Evolutionary conservation across 345 rosid genomes (phyloP).

Genomic region (Rubroshorea leprosula): DNA sequence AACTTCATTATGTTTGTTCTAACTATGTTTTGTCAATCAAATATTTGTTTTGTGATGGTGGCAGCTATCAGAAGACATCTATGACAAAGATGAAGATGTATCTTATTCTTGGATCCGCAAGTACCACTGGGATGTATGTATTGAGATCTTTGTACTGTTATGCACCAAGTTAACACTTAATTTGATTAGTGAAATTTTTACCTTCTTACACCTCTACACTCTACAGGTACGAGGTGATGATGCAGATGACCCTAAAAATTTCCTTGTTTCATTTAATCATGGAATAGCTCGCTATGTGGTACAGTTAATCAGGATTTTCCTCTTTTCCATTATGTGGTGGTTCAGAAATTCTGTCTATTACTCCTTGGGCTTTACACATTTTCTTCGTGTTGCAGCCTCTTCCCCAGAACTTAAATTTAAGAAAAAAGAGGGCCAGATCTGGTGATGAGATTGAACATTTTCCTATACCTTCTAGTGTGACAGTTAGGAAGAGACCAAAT

Average conservation of each 20-base stretch:
- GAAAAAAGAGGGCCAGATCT: conserved; percentile 80
- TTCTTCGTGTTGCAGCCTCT: conserved; percentile 57
- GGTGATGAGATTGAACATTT: conserved; percentile 84
- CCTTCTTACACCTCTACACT: conserved; percentile 12
- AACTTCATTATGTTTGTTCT: too few species aligned
- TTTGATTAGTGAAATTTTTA: conserved; percentile 7
- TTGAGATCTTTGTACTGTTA: background rate
- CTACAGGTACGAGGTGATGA: conserved; percentile 72
- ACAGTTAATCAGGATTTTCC: conserved; percentile 17
- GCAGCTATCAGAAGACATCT: conserved; percentile 75
- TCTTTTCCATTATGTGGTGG: conserved; percentile 3
- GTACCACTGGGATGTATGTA: conserved; percentile 93
- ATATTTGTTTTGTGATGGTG: conserved; percentile 13
- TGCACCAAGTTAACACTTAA: conserved; percentile 1
- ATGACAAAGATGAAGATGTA: conserved; percentile 71
- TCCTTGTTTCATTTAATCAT: conserved; percentile 75
- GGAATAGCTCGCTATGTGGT: conserved; percentile 79
- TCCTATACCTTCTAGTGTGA: conserved; percentile 70
- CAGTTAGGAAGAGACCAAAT: conserved; percentile 55
- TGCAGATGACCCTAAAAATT: conserved; percentile 65
- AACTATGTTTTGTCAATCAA: too few species aligned
- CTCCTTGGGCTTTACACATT: background rate
- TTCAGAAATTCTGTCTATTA: background rate
- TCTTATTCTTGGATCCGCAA: conserved; percentile 87
- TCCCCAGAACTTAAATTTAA: conserved; percentile 73